Evolutionary conservation across 352 stramenopile genomes (phyloP).

Genomic region (Globisporangium nodosum): DNA sequence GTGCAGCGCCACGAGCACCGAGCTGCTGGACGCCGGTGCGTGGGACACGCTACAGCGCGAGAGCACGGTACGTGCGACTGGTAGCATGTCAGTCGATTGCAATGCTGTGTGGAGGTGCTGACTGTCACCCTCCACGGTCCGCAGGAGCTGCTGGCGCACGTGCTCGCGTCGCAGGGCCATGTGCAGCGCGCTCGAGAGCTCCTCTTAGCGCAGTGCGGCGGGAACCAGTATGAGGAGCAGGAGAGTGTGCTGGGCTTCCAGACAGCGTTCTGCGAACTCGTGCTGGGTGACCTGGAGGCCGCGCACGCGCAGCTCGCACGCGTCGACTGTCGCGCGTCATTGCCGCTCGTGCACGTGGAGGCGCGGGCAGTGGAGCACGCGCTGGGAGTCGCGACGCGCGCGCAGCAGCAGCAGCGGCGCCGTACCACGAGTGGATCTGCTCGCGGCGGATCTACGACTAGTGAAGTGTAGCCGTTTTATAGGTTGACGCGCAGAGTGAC

Average conservation of each 20-base stretch:
- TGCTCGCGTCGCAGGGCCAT: slow-evolving; percentile 19
- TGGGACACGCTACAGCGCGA: slow-evolving; percentile 19
- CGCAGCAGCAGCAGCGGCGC: not conserved
- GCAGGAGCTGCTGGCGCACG: slow-evolving; percentile 45
- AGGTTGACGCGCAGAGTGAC: too few relatives aligned
- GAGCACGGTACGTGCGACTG: slow-evolving; percentile 16
- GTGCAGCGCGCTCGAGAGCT: slow-evolving; percentile 16
- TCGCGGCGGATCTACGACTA: too few relatives aligned
- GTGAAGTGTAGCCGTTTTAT: not conserved
- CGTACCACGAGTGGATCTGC: not conserved
- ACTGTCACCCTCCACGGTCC: not conserved
- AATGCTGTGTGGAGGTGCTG: not conserved
- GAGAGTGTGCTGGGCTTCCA: slow-evolving; percentile 24
- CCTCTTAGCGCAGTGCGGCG: not conserved
- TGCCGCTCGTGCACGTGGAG: slow-evolving; percentile 12
- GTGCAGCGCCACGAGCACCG: slow-evolving; percentile 2
- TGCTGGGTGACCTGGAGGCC: slow-evolving; percentile 8
- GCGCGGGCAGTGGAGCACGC: slow-evolving; percentile 2
- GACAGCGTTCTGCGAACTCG: slow-evolving; percentile 25
- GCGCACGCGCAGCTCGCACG: slow-evolving; percentile 5
- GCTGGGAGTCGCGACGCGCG: not conserved
- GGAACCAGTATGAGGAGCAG: slow-evolving; percentile 15
- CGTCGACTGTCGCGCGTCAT: slow-evolving; percentile 6
- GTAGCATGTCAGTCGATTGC: not conserved
- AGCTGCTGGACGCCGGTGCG: slow-evolving; percentile 13